These are phyloP conservation scores for Ensete glaucum DNA, from an alignment of 176 grass and related monocot species.

Conservation along the genomic window DNA sequence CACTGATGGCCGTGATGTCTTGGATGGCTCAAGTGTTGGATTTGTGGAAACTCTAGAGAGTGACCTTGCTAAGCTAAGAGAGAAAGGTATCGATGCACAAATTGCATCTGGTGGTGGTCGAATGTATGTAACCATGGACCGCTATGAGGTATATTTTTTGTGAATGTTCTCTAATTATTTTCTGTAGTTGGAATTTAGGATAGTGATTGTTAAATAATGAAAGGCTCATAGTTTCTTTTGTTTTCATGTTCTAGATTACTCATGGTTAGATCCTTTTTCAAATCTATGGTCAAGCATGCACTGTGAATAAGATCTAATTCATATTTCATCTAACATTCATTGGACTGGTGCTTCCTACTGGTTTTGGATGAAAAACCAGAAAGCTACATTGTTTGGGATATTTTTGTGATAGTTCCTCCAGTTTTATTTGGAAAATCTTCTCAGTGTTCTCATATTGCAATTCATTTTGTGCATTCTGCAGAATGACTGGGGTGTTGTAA, in stretches of 20 bases:
- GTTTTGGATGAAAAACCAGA: neutral
- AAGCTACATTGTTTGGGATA: neutral
- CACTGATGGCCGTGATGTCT: slow-evolving; percentile 96
- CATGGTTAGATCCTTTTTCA: neutral
- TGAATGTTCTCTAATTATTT: neutral
- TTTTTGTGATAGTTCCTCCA: neutral
- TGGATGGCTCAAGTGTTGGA: slow-evolving; percentile 89
- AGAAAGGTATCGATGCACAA: slow-evolving; percentile 70
- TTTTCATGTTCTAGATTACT: neutral
- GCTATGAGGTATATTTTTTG: slow-evolving; percentile 67
- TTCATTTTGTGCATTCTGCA: slow-evolving; percentile 17
- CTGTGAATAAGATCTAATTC: neutral
- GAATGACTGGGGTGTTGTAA: slow-evolving; percentile 96
- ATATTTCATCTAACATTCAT: neutral
- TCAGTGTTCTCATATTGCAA: neutral
- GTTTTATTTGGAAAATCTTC: neutral
- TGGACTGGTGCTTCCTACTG: neutral
- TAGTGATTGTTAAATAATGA: too few relatives aligned
- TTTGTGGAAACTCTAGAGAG: slow-evolving; percentile 90
- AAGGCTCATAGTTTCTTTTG: neutral
- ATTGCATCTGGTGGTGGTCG: slow-evolving; percentile 97
- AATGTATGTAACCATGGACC: slow-evolving; percentile 98
- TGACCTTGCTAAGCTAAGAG: slow-evolving; percentile 56
- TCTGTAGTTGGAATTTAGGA: neutral
- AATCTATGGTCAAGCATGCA: neutral